Percentiles rank a stretch among this genome's conserved stretches.
Conservation (phyloP, 2,329 filamentous ascomycete genomes). For the Phialophora verrucosa region DNA sequence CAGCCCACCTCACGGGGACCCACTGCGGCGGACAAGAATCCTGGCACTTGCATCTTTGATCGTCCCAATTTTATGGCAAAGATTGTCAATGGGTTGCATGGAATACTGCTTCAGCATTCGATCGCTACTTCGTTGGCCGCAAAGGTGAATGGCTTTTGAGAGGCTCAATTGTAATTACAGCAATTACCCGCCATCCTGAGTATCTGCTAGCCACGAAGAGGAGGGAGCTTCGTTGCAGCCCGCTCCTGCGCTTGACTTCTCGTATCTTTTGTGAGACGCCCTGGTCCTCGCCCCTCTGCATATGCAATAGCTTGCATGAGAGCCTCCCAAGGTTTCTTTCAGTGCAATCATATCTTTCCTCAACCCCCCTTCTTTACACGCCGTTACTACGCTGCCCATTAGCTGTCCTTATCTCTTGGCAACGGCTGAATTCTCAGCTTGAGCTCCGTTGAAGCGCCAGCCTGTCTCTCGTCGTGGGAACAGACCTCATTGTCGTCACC, state of each 20-base stretch:
- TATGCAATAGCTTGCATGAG: slow-evolving; percentile 26
- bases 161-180: slow-evolving; percentile 10
- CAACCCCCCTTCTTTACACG: slow-evolving; percentile 20
- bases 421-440: slow-evolving; percentile 1
- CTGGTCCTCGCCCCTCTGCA: slow-evolving; percentile 14
- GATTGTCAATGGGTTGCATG: slow-evolving; percentile 20
- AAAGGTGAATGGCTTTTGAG: slow-evolving; percentile 11
- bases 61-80: slow-evolving; percentile 6
- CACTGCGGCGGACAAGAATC: slow-evolving; percentile 4
- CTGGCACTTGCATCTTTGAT: slow-evolving; percentile 17
- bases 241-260: neutral
- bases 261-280: slow-evolving; percentile 1
- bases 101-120: slow-evolving; percentile 8
- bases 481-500: neutral
- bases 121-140: neutral
- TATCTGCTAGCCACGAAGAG: neutral
- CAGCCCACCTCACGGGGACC: neutral
- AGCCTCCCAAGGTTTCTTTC: slow-evolving; percentile 23
- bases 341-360: slow-evolving; percentile 20
- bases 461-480: neutral
- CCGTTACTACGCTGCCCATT: neutral
- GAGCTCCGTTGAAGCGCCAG: neutral
- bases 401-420: slow-evolving; percentile 27
- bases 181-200: neutral
- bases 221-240: neutral